Evolutionary conservation across 2,329 filamentous ascomycete genomes (phyloP).

Genomic region (Colletotrichum kahawae): DNA sequence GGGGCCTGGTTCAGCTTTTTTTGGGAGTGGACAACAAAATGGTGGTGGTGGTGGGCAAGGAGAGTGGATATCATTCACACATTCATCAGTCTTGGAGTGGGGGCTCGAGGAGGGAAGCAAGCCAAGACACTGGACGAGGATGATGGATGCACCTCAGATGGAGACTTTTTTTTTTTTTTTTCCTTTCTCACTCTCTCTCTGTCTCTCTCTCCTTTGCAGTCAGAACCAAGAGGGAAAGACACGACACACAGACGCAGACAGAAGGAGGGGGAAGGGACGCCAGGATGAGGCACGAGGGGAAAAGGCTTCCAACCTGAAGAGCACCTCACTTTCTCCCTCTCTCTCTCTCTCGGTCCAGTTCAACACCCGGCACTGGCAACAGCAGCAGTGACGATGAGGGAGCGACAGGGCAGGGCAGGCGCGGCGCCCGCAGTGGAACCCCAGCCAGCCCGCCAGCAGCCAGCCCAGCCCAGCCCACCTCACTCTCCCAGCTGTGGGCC

Average conservation of each 20-base stretch:
- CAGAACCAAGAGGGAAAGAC: not conserved
- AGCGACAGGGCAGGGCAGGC: not conserved
- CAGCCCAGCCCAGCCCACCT: not conserved
- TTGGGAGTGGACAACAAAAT: not conserved
- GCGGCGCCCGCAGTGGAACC: conserved; percentile 6
- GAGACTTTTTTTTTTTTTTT: not conserved
- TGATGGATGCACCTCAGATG: conserved; percentile 4
- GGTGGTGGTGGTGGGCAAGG: not conserved
- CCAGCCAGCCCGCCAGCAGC: not conserved
- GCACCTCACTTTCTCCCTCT: not conserved
- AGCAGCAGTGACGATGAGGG: not conserved
- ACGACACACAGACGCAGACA: not conserved
- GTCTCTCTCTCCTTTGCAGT: not conserved
- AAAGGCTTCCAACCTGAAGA: not conserved
- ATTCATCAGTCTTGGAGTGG: not conserved
- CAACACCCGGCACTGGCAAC: not conserved
- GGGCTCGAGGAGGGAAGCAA: not conserved
- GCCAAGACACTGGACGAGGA: not conserved
- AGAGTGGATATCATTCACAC: not conserved
- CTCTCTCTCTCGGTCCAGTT: not conserved
- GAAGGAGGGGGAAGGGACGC: not conserved
- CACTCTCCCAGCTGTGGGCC: not conserved
- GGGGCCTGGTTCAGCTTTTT: not conserved
- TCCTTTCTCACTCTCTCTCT: not conserved
- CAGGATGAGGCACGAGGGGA: not conserved